Base-by-base conservation (phyloP, 106 monocot species). In the Dendrobium huoshanense region DNA sequence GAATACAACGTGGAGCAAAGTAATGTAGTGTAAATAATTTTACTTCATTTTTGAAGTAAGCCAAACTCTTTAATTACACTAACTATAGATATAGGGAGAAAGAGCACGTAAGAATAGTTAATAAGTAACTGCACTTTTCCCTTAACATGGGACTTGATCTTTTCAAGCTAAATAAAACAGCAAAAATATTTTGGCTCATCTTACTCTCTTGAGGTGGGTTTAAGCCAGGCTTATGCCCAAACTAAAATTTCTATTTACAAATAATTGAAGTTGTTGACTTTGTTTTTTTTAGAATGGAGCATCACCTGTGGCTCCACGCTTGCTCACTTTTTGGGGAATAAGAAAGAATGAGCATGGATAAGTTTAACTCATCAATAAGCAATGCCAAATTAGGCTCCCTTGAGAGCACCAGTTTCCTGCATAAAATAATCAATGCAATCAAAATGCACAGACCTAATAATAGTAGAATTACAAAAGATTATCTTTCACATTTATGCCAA, bases 291-390 rank as follows among this genome's bases (percentile, higher is more conserved):
- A 56, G 55, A 79, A 55, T 15, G 18, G 20, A 68, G 56, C 16
- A 48, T 78, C 84, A 94, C 94, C 94, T 89, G 40, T 95, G 94
- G 56, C 82, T 87, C 94, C 94, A 95, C 7, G 92, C 85, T 82
- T 72, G 81, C 75, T 95, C 94, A 77, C 88, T 90, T 81, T 95
- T 95, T 77, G 94, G 90, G 73, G 90, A 86, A 87, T 88, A 88
- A 56, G 94, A 92, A 79, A 95, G 92, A 82, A 95, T 81, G 19
- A 95, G 84, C 9, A 78, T 25, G 15, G 84, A 92, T 82, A 95
- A 80, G 17, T 75, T 77, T 48, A 95, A 84, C 77, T 95, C 94
- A 55, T 85, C 82, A 78, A 84, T 56, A 84, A 90, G 82, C 19
- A 85, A 25, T 48, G 79, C 81, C 25, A 84, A n/a, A 16, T 87